A percentile compares a stretch with the other conserved stretches of the same genome.
Evolutionary conservation across 257 asterid genomes (phyloP).

Genomic region (Ehretia macrophylla): DNA sequence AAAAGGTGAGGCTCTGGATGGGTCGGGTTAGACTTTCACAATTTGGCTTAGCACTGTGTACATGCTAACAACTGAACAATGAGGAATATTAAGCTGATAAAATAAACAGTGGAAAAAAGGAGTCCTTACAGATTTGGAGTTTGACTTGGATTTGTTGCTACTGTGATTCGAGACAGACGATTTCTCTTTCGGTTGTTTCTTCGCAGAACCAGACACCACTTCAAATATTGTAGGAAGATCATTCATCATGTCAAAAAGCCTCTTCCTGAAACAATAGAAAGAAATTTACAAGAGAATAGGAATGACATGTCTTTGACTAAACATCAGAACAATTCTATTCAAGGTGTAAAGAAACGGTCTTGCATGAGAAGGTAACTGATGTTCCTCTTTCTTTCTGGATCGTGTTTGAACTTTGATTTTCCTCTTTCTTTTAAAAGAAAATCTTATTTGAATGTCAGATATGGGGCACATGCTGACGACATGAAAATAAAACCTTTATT

Average conservation of each 20-base stretch:
- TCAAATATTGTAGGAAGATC: constrained; percentile 75
- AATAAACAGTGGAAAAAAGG: not conserved
- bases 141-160: constrained; percentile 49
- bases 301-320: not conserved
- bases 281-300: not conserved
- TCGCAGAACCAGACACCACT: constrained; percentile 62
- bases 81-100: not conserved
- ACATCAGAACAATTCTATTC: no score
- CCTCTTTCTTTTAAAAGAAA: no score
- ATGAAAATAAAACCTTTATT: no score
- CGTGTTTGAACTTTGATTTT: no score
- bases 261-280: constrained; percentile 45
- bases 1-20: not conserved
- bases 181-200: constrained; percentile 61
- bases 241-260: constrained; percentile 73
- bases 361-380: no score
- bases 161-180: constrained; percentile 47
- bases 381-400: no score
- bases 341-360: no score
- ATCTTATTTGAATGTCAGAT: no score
- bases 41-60: not conserved
- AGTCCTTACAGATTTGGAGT: constrained; percentile 43
- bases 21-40: not conserved
- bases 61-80: not conserved
- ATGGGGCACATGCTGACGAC: no score